Base-by-base conservation (phyloP, 345 rosid species). In the Sisymbrium irio region DNA sequence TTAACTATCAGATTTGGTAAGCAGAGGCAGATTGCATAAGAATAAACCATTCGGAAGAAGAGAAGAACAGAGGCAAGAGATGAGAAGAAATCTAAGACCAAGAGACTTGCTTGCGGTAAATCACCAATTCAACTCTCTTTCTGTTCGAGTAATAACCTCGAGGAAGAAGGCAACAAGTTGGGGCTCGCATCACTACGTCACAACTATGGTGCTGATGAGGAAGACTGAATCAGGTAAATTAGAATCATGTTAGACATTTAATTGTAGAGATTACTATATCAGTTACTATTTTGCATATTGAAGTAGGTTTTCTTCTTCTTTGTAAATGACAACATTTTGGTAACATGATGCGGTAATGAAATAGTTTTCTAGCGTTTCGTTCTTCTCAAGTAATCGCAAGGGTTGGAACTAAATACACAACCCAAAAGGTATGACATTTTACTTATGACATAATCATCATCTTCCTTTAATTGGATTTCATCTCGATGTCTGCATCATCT, bases 381-480 rank as follows among this genome's bases (percentile, higher is more conserved):
- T 25, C 25, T 47, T 71, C 40, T 60, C 58, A 56, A 69, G 54
- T 68, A 40, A 28, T n/a, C 45, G 32, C 30, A 32, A 41, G 15
- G 42, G 42, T 42, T 28, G 61, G 13, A 60, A 60, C 49, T 61
- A 30, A 15, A 33, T 8, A 61, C 49, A 27, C 3, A 61, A 50
- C 44, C 51, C 4, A 14, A 51, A 71, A 62, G 42, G 30, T 63
- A 54, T 54, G 53, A 59, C 46, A 37, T 22, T 27, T 39, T 15
- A 46, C 62, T 12, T 49, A 27, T 19, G 28, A 44, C 6, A 51
- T 25, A 18, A 62, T 19, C 17, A 35, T 62, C n/a, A 40, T 32
- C 22, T 37, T 64, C 47, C 54, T 88, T 88, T 80, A 95, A 72
- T 81, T 86, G 33, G 94, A 85, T 76, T 90, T 92, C 91, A 89